These are phyloP conservation scores for Avena insularis DNA, from an alignment of 176 grass and related monocot genomes.

Conservation along the genomic window DNA sequence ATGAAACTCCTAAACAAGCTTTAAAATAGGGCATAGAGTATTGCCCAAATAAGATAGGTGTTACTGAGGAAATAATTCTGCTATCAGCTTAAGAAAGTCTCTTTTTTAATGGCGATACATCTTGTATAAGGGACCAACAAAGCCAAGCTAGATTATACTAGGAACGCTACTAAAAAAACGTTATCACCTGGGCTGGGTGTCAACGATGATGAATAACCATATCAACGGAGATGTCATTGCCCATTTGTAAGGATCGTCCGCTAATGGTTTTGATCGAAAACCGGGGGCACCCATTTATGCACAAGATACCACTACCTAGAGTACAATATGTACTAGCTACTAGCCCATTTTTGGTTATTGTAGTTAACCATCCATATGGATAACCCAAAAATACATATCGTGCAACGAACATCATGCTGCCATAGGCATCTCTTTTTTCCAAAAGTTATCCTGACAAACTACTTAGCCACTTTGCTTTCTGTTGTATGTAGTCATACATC, in stretches of 20 bases:
- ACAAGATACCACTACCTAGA: background rate
- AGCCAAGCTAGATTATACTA: background rate
- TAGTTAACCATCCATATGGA: slow-evolving; percentile 10
- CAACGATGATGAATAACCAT: background rate
- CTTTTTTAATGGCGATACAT: background rate
- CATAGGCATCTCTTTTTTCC: slow-evolving; percentile 15
- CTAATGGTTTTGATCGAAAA: slow-evolving; percentile 32
- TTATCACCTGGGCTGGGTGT: background rate
- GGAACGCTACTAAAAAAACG: background rate
- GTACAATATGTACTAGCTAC: background rate
- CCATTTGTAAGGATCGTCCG: background rate
- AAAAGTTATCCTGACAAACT: background rate
- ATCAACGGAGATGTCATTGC: background rate
- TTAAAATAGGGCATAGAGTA: too few species aligned
- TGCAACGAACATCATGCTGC: slow-evolving; percentile 14
- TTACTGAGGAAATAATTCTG: too few species aligned
- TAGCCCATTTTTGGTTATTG: background rate
- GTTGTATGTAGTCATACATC: slow-evolving; percentile 7
- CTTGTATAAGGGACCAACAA: background rate
- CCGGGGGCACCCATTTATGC: slow-evolving; percentile 31
- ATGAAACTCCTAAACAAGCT: too few species aligned
- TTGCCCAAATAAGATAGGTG: too few species aligned
- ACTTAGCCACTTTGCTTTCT: slow-evolving; percentile 22
- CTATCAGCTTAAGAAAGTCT: too few species aligned
- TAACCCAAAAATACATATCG: background rate